Conservation (phyloP, 73 alveolate species). For the Blepharisma japonicum region DNA sequence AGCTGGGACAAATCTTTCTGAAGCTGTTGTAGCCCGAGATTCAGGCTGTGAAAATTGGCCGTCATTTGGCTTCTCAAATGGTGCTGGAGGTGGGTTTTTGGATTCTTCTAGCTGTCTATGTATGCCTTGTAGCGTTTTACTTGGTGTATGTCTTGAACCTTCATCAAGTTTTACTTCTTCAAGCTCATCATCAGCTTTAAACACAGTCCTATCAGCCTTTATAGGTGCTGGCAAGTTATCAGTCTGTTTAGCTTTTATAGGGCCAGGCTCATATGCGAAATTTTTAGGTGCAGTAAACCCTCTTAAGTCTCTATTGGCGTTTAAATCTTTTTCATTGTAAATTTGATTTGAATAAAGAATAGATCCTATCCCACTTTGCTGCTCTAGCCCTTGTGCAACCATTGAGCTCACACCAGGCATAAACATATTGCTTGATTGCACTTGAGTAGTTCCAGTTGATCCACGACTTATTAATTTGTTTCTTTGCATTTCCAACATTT, state of each 20-base stretch:
- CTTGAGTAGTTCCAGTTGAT: neutral
- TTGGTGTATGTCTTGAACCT: neutral
- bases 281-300: neutral
- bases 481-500: neutral
- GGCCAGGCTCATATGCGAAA: neutral
- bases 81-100: neutral
- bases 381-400: neutral
- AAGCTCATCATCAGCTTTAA: neutral
- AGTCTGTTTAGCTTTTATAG: neutral
- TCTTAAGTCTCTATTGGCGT: neutral
- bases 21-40: neutral
- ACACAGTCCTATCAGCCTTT: slow-evolving; percentile 7
- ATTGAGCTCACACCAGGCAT: neutral
- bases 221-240: slow-evolving; percentile 19
- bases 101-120: slow-evolving; percentile 1
- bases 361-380: slow-evolving; percentile 13
- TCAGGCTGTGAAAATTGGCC: neutral
- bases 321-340: neutral
- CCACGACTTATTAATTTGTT: neutral
- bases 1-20: neutral
- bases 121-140: neutral
- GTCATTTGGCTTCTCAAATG: neutral
- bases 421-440: no score
- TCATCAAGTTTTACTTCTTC: slow-evolving; percentile 17
- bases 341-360: neutral